These are phyloP conservation scores for Amanita molliuscula DNA, from an alignment of 768 basidiomycete genomes.

Conservation along the genomic window DNA sequence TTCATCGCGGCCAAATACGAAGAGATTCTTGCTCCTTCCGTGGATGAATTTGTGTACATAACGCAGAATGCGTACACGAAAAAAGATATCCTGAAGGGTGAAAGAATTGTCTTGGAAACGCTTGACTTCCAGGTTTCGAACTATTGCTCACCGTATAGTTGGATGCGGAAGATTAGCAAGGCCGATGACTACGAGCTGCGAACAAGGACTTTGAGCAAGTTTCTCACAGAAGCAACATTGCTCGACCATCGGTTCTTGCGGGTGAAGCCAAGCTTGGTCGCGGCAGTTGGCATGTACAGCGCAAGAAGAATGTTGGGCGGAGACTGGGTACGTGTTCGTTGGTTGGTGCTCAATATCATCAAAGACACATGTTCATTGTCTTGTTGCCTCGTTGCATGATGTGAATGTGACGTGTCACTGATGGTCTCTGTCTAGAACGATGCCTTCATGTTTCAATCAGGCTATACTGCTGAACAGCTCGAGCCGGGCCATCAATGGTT, in stretches of 20 bases:
- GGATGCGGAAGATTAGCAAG: constrained; percentile 98
- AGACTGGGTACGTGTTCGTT: constrained; percentile 75
- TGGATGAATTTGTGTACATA: constrained; percentile 98
- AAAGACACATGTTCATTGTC: constrained; percentile 10
- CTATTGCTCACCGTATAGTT: constrained; percentile 98
- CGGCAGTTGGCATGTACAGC: constrained; percentile 96
- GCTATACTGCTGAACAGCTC: constrained; percentile 84
- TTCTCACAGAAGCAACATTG: constrained; percentile 92
- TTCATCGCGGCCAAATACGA: constrained; percentile 99
- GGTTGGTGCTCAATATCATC: constrained; percentile 11
- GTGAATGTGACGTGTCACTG: constrained; percentile 27
- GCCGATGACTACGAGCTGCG: constrained; percentile 99
- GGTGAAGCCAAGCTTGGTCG: constrained; percentile 87
- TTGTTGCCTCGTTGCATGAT: background rate
- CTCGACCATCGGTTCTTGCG: constrained; percentile 88
- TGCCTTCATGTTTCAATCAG: constrained; percentile 87
- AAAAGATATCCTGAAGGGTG: constrained; percentile 97
- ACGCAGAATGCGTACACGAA: constrained; percentile 89
- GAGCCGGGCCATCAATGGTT: constrained; percentile 72
- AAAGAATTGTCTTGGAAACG: constrained; percentile 91
- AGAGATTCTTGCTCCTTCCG: constrained; percentile 93
- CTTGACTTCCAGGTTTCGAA: constrained; percentile 93
- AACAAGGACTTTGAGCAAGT: constrained; percentile 94
- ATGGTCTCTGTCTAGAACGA: constrained; percentile 53
- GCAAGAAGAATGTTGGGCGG: constrained; percentile 90